Evolutionary conservation across 208 protist species (phyloP), one percentile per base, ranked within the genome.

Genomic region (Acanthamoeba castellanii): DNA sequence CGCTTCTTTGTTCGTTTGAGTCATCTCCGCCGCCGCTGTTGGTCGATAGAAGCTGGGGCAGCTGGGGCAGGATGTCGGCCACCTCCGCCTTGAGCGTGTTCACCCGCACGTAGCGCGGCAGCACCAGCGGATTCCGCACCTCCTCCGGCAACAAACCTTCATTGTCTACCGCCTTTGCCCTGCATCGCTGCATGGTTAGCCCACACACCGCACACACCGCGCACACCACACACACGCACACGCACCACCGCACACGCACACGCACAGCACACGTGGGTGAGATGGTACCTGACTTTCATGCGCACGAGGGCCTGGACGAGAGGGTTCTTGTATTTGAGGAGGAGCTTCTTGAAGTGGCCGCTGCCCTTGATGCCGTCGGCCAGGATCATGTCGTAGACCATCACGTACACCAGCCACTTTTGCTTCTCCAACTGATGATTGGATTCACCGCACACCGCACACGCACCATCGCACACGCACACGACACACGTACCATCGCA

Each of bases 21-120:
- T 22, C 55, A 13, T 81, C 37, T 13, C 7, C 37, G 8, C 50
- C 72, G 72, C 37, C 61, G 61, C 27, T 5, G 9, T 68, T 25
- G 55, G 55, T 13, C 61, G 61, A 13, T 1, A 68, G 27, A 0
- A 68, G 61, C 2, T 18, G 18, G 42, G 74, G 52, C 22, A 88
- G 52, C n/a, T 20, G 55, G 18, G 55, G 55, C 18, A 59, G 55
- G 14, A 59, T 59, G 55, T 59, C 42, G 30, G 37, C 20, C 42
- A 88, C 81, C 30, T 88, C 13, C 52, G 42, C 52, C 52, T 88
- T 88, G 11, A 88, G 52, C 22, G 52, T 55, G 81, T 88, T 88
- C 27, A 88, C 81, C 6, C 81, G 42, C 27, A 34, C 81, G 30
- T 88, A 88, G 30, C 81, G 81, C 25, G 81, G 81, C 52, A 88